These are phyloP conservation scores for Heterobasidion annosum DNA, from an alignment of 1,284 basidiomycete genomes.

Conservation along the genomic window DNA sequence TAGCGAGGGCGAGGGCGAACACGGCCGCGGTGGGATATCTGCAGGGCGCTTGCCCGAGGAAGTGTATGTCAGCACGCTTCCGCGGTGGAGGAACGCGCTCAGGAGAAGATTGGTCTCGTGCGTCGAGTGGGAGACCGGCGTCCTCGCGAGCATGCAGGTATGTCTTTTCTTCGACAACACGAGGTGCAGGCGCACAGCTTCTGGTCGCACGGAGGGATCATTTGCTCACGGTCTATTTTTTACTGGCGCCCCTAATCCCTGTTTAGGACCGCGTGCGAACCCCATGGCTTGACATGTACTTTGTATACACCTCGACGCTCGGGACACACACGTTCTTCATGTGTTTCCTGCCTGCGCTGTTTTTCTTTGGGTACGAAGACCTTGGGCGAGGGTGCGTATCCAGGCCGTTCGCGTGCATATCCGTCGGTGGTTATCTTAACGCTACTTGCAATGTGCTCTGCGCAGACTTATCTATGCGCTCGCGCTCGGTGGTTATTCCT, in stretches of 20 bases:
- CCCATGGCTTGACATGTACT: slow-evolving; percentile 77
- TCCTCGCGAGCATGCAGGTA: slow-evolving; percentile 70
- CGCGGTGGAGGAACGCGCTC: slow-evolving; percentile 60
- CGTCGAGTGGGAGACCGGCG: slow-evolving; percentile 56
- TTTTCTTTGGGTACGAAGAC: slow-evolving; percentile 77
- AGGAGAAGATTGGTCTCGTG: slow-evolving; percentile 50
- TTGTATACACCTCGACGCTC: slow-evolving; percentile 84
- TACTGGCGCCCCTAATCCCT: not conserved
- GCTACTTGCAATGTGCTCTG: not conserved
- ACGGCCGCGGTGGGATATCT: slow-evolving; percentile 6
- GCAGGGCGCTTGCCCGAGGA: slow-evolving; percentile 31
- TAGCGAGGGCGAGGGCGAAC: not conserved
- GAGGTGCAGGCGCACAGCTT: not conserved
- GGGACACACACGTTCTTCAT: slow-evolving; percentile 96
- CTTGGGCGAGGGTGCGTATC: slow-evolving; percentile 64
- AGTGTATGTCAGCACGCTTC: slow-evolving; percentile 58
- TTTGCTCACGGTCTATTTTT: not conserved
- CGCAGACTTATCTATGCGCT: slow-evolving; percentile 63
- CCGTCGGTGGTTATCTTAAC: too few species aligned
- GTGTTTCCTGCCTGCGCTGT: slow-evolving; percentile 77
- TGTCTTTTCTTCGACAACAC: slow-evolving; percentile 7
- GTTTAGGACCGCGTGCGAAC: slow-evolving; percentile 49
- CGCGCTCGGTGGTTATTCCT: slow-evolving; percentile 75
- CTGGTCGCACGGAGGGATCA: too few species aligned
- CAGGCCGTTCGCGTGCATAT: not conserved